These are phyloP conservation scores for Cetraspora pellucida DNA, from an alignment of 192 early-diverging fungal genomes.

Conservation along the genomic window DNA sequence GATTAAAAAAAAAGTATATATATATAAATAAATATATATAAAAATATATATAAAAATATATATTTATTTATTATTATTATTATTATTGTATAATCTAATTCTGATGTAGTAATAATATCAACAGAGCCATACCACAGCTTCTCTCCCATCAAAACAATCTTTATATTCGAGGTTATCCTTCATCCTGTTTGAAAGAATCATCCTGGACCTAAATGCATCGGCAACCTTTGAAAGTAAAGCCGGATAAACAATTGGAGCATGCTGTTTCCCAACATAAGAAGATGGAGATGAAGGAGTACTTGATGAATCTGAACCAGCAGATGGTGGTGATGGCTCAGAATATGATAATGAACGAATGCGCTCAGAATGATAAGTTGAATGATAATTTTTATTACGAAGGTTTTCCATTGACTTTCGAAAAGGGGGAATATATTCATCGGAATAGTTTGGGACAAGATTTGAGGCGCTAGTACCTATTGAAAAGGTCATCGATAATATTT, in stretches of 20 bases:
- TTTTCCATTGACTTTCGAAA: conserved; percentile 36
- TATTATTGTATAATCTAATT: no score
- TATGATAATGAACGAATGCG: conserved; percentile 35
- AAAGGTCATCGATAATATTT: conserved; percentile 21
- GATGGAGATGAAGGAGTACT: conserved; percentile 23
- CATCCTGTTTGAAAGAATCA: conserved; percentile 62
- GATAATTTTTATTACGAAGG: conserved; percentile 33
- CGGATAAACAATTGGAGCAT: conserved; percentile 63
- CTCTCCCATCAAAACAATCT: conserved; percentile 82
- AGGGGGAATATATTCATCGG: not conserved
- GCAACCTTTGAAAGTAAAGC: conserved; percentile 75
- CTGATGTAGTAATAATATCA: no score
- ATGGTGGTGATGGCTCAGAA: conserved; percentile 33
- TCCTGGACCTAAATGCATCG: conserved; percentile 58
- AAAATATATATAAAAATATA: conserved; percentile 1
- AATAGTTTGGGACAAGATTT: conserved; percentile 16
- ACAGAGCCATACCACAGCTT: conserved; percentile 72
- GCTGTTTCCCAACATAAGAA: conserved; percentile 4
- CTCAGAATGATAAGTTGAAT: not conserved
- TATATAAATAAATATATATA: not conserved
- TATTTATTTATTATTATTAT: not conserved
- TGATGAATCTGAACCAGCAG: conserved; percentile 14
- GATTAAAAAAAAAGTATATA: conserved; percentile 4
- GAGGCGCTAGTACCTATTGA: conserved; percentile 10
- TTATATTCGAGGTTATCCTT: conserved; percentile 84